Percentiles rank a stretch among this genome's conserved stretches.
These are phyloP conservation scores for Sarocladiaceae sp. DNA, from an alignment of 2,329 filamentous ascomycete genomes.

Conservation along the genomic window DNA sequence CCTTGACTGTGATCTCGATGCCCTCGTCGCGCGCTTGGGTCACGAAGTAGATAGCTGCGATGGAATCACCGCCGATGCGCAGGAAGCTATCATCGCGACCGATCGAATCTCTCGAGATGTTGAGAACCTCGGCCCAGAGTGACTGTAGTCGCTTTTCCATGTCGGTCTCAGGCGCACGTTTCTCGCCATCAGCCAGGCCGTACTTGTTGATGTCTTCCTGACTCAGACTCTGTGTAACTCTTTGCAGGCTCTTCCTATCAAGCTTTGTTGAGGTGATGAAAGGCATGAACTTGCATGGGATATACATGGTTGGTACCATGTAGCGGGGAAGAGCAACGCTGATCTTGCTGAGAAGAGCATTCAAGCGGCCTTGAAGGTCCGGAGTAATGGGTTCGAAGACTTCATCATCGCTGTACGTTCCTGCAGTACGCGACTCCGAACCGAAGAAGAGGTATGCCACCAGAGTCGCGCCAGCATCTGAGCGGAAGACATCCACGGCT, in stretches of 20 bases:
- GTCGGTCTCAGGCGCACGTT: too few species aligned
- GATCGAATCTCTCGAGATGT: constrained; percentile 4
- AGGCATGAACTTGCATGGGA: constrained; percentile 16
- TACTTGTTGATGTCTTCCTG: too few species aligned
- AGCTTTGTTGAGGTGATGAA: constrained; percentile 15
- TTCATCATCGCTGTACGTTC: background rate
- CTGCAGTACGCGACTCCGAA: background rate
- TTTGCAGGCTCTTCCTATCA: too few species aligned
- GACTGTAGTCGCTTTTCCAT: too few species aligned
- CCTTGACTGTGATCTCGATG: constrained; percentile 6
- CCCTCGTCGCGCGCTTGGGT: background rate
- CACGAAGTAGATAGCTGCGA: constrained; percentile 12
- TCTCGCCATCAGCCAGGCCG: too few species aligned
- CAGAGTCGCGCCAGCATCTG: background rate
- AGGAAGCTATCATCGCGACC: constrained; percentile 13
- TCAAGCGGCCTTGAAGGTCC: constrained; percentile 10
- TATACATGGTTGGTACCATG: constrained; percentile 16
- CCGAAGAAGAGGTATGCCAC: constrained; percentile 3
- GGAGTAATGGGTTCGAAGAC: constrained; percentile 12
- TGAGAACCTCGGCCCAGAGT: constrained; percentile 9
- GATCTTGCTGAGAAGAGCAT: constrained; percentile 13
- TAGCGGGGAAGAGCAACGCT: constrained; percentile 14
- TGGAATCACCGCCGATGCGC: constrained; percentile 15
- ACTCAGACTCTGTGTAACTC: too few species aligned
- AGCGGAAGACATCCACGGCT: background rate